These are phyloP conservation scores for Gnomoniopsis sp. DNA, from an alignment of 2,329 filamentous ascomycete genomes.

Conservation along the genomic window DNA sequence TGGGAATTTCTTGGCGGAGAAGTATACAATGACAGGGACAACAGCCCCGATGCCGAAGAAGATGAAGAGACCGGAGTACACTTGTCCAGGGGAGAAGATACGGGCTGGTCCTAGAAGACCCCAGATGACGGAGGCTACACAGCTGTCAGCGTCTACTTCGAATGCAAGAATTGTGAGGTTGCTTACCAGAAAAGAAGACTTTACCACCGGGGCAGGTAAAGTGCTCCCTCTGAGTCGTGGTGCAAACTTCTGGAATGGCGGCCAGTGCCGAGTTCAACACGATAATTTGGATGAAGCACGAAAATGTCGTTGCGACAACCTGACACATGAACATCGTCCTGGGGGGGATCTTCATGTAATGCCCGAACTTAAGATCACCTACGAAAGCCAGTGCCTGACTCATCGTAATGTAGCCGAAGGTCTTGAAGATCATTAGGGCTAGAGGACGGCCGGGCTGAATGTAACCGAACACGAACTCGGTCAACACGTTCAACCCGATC, in stretches of 20 bases:
- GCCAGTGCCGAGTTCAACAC: conserved; percentile 60
- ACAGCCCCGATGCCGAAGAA: conserved; percentile 58
- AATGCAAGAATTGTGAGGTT: neutral
- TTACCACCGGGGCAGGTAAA: conserved; percentile 63
- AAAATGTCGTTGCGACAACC: conserved; percentile 62
- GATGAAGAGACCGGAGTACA: conserved; percentile 57
- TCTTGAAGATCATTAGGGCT: conserved; percentile 71
- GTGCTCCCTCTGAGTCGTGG: conserved; percentile 49
- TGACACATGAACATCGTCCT: conserved; percentile 65
- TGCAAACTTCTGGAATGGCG: conserved; percentile 63
- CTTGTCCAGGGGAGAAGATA: conserved; percentile 60
- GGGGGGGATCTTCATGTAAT: conserved; percentile 71
- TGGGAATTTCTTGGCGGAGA: conserved; percentile 46
- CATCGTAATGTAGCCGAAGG: conserved; percentile 62
- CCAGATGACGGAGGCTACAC: conserved; percentile 60
- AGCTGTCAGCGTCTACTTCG: neutral
- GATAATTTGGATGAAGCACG: conserved; percentile 62
- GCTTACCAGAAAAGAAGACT: conserved; percentile 59
- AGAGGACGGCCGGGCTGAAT: conserved; percentile 70
- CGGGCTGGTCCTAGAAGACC: conserved; percentile 61
- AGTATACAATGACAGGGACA: conserved; percentile 50
- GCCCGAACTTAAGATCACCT: conserved; percentile 65
- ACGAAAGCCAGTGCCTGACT: conserved; percentile 63
- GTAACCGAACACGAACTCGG: conserved; percentile 72
- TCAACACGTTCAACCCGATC: conserved; percentile 71